Evolutionary conservation across 768 basidiomycete species (phyloP).

Genomic region (Mycena floridula): DNA sequence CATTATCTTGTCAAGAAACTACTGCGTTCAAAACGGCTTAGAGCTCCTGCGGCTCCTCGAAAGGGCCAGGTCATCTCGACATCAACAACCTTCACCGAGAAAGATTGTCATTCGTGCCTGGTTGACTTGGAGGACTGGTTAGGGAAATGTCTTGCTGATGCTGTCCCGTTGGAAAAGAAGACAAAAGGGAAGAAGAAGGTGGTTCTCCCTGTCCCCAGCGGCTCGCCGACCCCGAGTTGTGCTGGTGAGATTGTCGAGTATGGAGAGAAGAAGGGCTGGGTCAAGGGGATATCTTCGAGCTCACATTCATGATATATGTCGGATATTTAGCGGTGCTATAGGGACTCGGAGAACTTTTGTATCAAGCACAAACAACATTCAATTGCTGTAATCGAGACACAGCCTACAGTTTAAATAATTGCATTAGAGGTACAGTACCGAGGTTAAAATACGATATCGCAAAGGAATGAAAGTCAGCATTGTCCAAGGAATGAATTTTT

Average conservation of each 20-base stretch:
- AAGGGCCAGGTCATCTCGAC: constrained; percentile 16
- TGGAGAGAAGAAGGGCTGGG: constrained; percentile 59
- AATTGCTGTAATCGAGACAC: too few species aligned
- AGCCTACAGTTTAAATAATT: too few species aligned
- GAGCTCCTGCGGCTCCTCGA: constrained; percentile 39
- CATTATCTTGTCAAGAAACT: constrained; percentile 79
- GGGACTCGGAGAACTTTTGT: too few species aligned
- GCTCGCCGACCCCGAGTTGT: constrained; percentile 28
- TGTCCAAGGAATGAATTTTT: constrained; percentile 41
- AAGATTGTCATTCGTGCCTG: constrained; percentile 64
- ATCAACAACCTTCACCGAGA: constrained; percentile 47
- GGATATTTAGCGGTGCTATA: too few species aligned
- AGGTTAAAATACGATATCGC: too few species aligned
- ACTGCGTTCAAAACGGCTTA: constrained; percentile 62
- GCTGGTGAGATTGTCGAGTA: constrained; percentile 61
- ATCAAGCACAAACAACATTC: too few species aligned
- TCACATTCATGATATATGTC: too few species aligned
- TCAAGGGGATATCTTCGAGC: constrained; percentile 27
- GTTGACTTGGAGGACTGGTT: constrained; percentile 60
- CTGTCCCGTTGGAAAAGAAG: constrained; percentile 27
- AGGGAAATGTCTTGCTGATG: constrained; percentile 34
- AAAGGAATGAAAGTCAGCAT: constrained; percentile 20
- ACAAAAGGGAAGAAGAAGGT: constrained; percentile 22
- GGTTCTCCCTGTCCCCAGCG: constrained; percentile 12
- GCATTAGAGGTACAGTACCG: too few species aligned